Base-by-base conservation (phyloP, 2,329 filamentous ascomycete species). In the Fusarium sp. region DNA sequence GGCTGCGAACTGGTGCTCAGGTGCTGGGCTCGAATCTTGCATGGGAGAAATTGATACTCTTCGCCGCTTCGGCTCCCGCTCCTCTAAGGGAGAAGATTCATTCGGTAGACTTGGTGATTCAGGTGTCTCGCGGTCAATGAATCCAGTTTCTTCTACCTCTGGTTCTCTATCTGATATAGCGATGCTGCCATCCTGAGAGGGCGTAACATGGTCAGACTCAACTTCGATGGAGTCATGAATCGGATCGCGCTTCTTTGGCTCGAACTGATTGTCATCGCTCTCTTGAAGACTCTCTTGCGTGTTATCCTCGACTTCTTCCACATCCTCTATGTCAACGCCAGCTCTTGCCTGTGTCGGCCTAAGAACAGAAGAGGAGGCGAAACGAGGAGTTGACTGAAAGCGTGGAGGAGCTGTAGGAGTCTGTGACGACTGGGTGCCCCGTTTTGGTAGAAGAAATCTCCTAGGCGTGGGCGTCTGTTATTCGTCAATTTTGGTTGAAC, bases 321-420 rank as follows among this genome's bases (percentile, higher is more conserved):
- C 74, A 33, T 79, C 80, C 42, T 81, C 80, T 7, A 79, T 73
- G 7, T 74, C 73, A 18, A 69, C 68, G 9, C 64, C 71, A 11
- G 59, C 36, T 44, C 71, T 69, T 48, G 66, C 63, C 57, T 76
- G 78, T 51, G 76, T 77, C 33, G 74, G 72, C 13, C 75, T 74
- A 36, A 63, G 68, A 55, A 67, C 73, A 31, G 78, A 80, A 14
- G 78, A 78, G 5, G 76, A 74, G 49, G 76, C 77, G 66, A 81
- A 82, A n/a, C 78, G 75, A 20, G 79, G 80, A 38, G 80, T 82
- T 26, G 79, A 78, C 31, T 78, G 78, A 55, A 81, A 82, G 53
- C 74, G 78, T 48, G 74, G 74, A 8, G 71, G 58, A 22, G 66
- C 74, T 24, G 76, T 69, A 14, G 76, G 77, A 22, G 76, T 76